Conservation (phyloP, 2,329 filamentous ascomycete species). For the Verticillium nubilum region DNA sequence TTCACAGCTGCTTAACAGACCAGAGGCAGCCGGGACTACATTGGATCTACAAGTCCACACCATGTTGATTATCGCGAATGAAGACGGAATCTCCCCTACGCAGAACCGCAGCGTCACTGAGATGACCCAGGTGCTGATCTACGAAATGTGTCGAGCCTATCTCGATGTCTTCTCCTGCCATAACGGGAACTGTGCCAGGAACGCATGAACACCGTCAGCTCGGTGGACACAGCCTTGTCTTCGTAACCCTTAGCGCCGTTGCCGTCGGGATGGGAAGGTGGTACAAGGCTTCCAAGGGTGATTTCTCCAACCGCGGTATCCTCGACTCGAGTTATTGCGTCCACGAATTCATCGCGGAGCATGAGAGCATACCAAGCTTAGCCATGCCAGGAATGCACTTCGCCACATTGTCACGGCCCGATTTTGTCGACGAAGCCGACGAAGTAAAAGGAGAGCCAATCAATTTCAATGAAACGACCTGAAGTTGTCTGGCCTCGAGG, state of each 20-base stretch:
- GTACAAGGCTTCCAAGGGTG: background rate
- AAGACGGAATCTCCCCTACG: background rate
- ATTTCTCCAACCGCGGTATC: background rate
- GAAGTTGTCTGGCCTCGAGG: no score
- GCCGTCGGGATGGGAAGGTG: background rate
- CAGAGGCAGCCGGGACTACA: background rate
- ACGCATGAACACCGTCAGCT: conserved; percentile 2
- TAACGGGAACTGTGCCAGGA: background rate
- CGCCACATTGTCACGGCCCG: no score
- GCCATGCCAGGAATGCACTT: no score
- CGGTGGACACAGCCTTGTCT: background rate
- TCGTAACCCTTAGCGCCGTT: background rate
- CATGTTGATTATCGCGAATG: background rate
- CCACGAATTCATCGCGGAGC: background rate
- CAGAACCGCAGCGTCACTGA: background rate
- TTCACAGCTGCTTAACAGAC: background rate
- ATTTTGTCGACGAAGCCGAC: no score
- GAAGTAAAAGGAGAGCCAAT: no score
- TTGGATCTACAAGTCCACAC: background rate
- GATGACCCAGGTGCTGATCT: conserved; percentile 4
- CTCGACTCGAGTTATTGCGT: background rate
- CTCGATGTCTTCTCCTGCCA: background rate
- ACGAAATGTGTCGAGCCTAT: conserved; percentile 10
- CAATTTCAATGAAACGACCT: no score
- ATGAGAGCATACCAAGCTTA: no score